Conservation (phyloP, 192 early-diverging fungal genomes). For the Oehlia diaphana region DNA sequence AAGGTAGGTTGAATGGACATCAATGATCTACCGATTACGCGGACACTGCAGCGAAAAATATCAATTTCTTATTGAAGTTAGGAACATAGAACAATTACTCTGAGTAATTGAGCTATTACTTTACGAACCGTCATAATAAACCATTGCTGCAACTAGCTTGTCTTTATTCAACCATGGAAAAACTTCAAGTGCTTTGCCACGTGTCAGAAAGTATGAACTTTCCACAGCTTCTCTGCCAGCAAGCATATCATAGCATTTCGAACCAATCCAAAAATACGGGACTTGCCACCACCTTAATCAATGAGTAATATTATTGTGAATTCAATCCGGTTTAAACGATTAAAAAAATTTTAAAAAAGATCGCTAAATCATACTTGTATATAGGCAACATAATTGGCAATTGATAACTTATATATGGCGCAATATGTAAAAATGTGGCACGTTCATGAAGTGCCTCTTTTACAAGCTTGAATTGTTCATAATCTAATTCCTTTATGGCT, state of each 20-base stretch:
- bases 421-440: slow-evolving; percentile 89
- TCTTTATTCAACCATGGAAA: slow-evolving; percentile 95
- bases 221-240: slow-evolving; percentile 83
- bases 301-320: slow-evolving; percentile 18
- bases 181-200: slow-evolving; percentile 84
- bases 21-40: slow-evolving; percentile 10
- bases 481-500: slow-evolving; percentile 91
- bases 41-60: background rate
- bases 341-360: background rate
- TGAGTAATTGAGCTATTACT: background rate
- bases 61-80: slow-evolving; percentile 11
- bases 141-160: slow-evolving; percentile 86
- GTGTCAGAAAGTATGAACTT: slow-evolving; percentile 81
- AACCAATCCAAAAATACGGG: slow-evolving; percentile 94
- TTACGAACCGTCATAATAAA: slow-evolving; percentile 88
- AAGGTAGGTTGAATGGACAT: slow-evolving; percentile 1
- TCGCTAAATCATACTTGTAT: slow-evolving; percentile 63
- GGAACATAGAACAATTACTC: slow-evolving; percentile 11
- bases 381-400: slow-evolving; percentile 95
- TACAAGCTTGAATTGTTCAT: slow-evolving; percentile 96
- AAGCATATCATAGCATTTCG: slow-evolving; percentile 89
- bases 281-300: slow-evolving; percentile 85
- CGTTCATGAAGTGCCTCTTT: slow-evolving; percentile 95
- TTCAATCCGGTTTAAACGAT: background rate
- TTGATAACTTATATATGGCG: slow-evolving; percentile 91